These are phyloP conservation scores for Microsporum audouinii DNA, from an alignment of 2,329 filamentous ascomycete genomes.

Conservation along the genomic window DNA sequence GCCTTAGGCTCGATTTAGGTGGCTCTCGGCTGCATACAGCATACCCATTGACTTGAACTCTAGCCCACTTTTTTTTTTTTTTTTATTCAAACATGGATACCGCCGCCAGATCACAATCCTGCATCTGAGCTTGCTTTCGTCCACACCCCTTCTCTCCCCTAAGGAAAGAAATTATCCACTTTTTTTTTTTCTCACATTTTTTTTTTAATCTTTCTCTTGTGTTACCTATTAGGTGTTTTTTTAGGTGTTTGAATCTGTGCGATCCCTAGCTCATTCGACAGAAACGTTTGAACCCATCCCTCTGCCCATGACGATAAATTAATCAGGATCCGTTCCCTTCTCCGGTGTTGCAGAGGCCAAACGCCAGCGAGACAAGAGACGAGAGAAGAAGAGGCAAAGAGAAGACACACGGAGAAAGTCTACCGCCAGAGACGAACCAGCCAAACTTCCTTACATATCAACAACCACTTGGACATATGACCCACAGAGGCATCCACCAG, in stretches of 20 bases:
- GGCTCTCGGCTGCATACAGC: conserved; percentile 6
- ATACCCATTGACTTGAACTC: conserved; percentile 4
- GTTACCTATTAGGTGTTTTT: conserved; percentile 6
- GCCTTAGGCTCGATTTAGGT: conserved; percentile 6
- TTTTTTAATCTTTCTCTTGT: conserved; percentile 9
- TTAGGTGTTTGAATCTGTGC: conserved; percentile 3
- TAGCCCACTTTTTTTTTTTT: not conserved
- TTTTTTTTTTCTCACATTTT: not conserved
- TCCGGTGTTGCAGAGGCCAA: not conserved
- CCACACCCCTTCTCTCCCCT: not conserved
- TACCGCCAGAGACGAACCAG: not conserved
- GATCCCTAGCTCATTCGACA: conserved; percentile 7
- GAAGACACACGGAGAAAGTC: not conserved
- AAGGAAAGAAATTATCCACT: not conserved
- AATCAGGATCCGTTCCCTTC: conserved; percentile 5
- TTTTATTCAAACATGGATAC: conserved; percentile 5
- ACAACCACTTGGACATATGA: not conserved
- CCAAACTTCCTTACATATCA: conserved; percentile 4
- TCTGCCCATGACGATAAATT: conserved; percentile 5
- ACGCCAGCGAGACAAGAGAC: not conserved
- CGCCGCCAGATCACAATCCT: conserved; percentile 5
- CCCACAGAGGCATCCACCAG: not conserved
- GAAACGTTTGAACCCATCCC: conserved; percentile 1
- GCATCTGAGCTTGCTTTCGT: conserved; percentile 8
- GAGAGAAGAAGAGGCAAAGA: not conserved